Conservation (phyloP, 345 rosid species). For the Pistacia integerrima region DNA sequence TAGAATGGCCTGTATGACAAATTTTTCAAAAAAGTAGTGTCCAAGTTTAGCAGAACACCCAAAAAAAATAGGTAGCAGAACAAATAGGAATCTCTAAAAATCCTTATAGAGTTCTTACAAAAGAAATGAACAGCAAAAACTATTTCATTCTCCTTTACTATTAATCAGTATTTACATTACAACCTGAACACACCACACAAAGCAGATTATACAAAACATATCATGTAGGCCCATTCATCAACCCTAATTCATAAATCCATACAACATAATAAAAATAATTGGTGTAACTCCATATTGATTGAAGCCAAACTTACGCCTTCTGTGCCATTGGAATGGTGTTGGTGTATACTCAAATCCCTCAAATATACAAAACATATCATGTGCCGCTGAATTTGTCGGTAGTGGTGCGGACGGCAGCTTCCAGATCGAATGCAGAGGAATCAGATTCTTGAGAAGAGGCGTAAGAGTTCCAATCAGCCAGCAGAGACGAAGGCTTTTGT, state of each 20-base stretch:
- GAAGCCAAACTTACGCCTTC: conserved; percentile 38
- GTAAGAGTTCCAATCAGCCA: conserved; percentile 64
- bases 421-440: conserved; percentile 45
- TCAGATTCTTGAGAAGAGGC: conserved; percentile 46
- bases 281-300: background rate
- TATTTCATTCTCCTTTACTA: background rate
- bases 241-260: background rate
- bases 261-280: too few relatives aligned
- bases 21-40: conserved; percentile 1
- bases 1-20: conserved; percentile 34
- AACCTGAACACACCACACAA: background rate
- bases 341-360: conserved; percentile 21
- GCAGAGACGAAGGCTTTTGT: background rate
- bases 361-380: conserved; percentile 16
- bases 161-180: background rate
- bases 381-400: conserved; percentile 36
- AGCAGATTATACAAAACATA: background rate
- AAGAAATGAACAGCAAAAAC: background rate
- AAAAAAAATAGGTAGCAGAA: background rate
- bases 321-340: conserved; percentile 24
- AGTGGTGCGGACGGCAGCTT: conserved; percentile 47
- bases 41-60: background rate
- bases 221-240: background rate
- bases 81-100: background rate
- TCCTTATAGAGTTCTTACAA: too few relatives aligned